Conservation (phyloP, 2,329 filamentous ascomycete species). For the Colletotrichum sp. region DNA sequence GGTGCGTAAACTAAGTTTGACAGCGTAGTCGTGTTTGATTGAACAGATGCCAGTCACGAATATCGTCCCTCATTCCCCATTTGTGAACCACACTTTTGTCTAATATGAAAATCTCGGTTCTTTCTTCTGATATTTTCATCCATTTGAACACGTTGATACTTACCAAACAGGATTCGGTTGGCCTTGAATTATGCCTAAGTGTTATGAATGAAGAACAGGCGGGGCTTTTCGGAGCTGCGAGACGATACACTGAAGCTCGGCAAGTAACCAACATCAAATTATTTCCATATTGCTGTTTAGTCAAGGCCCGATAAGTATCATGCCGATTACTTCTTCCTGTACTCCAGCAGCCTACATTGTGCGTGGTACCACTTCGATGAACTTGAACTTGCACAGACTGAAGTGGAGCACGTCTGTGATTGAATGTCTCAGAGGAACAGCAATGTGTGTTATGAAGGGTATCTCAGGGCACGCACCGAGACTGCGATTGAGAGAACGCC, state of each 20-base stretch:
- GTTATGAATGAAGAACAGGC: rapidly evolving
- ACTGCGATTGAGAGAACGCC: rapidly evolving
- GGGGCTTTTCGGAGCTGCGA: background rate
- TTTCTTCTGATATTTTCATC: rapidly evolving
- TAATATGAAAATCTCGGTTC: background rate
- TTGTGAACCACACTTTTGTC: rapidly evolving
- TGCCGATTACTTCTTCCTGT: background rate
- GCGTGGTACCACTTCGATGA: rapidly evolving
- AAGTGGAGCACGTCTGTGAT: rapidly evolving
- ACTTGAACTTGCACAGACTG: background rate
- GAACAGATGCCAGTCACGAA: background rate
- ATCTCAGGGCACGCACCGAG: background rate
- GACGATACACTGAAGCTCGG: background rate
- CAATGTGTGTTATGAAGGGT: background rate
- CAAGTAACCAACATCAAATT: background rate
- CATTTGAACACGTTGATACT: rapidly evolving
- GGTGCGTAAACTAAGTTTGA: background rate
- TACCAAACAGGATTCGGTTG: background rate
- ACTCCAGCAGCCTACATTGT: rapidly evolving
- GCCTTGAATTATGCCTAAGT: background rate
- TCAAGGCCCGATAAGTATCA: rapidly evolving
- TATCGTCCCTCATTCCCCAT: background rate
- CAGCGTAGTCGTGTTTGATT: background rate
- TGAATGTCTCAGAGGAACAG: background rate
- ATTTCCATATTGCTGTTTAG: background rate